Evolutionary conservation across 129 eudicot genomes (phyloP).

Genomic region (Silybum marianum): DNA sequence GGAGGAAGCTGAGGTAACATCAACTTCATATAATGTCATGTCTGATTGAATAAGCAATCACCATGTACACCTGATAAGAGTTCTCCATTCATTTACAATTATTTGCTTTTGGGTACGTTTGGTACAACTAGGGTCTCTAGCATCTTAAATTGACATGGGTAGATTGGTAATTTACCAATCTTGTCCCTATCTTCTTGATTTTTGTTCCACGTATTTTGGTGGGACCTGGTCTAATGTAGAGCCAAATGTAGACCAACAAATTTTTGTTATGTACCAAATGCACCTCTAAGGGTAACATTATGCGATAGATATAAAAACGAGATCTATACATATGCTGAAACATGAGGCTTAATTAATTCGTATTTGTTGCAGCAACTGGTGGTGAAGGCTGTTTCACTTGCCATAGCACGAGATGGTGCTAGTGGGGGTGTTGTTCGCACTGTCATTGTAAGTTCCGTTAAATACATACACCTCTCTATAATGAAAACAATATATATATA

Average conservation of each 20-base stretch:
- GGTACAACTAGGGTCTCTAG: no score
- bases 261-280: neutral
- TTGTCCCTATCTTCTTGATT: neutral
- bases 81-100: neutral
- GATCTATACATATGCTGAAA: neutral
- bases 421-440: slow-evolving; percentile 98
- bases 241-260: neutral
- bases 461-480: neutral
- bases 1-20: slow-evolving; percentile 94
- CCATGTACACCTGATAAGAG: neutral
- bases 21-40: slow-evolving; percentile 3
- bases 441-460: slow-evolving; percentile 66
- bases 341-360: neutral
- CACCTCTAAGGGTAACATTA: neutral
- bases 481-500: neutral
- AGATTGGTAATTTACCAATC: neutral
- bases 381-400: slow-evolving; percentile 95
- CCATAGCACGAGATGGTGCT: slow-evolving; percentile 98
- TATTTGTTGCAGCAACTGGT: slow-evolving; percentile 63
- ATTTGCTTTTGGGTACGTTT: no score
- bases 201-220: neutral
- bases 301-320: neutral
- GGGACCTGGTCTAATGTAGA: no score
- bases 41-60: neutral
- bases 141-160: neutral